Conservation (phyloP, 2,329 filamentous ascomycete genomes). For the Aspergillus arachidicola region DNA sequence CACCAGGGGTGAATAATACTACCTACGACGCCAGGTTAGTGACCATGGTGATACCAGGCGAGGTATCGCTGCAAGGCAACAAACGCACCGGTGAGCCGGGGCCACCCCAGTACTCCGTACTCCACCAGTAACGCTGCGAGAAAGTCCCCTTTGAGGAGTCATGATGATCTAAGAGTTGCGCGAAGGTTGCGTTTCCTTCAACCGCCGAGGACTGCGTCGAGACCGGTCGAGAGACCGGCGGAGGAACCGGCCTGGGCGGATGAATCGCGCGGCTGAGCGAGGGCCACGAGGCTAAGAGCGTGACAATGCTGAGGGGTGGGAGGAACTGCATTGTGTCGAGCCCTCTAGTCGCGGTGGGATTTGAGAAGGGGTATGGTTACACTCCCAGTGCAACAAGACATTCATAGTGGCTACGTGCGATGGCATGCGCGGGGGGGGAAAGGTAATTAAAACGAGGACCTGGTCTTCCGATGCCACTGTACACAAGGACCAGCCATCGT, state of each 20-base stretch:
- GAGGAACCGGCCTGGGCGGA: not conserved
- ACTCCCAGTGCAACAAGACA: not conserved
- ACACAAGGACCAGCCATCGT: not conserved
- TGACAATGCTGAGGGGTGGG: not conserved
- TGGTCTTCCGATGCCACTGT: not conserved
- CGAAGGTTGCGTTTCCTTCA: constrained; percentile 41
- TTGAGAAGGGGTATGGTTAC: not conserved
- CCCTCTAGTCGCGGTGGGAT: not conserved
- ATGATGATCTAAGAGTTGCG: constrained; percentile 62
- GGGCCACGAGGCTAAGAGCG: not conserved
- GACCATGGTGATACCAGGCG: not conserved
- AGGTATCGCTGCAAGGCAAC: not conserved
- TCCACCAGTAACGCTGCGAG: constrained; percentile 58
- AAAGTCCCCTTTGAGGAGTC: constrained; percentile 60
- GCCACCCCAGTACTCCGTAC: constrained; percentile 55
- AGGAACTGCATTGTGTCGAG: not conserved
- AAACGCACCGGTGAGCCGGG: constrained; percentile 55
- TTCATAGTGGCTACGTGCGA: not conserved
- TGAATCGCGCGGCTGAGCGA: not conserved
- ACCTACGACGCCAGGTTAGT: constrained; percentile 33
- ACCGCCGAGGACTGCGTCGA: not conserved
- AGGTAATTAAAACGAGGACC: not conserved
- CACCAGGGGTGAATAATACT: constrained; percentile 57
- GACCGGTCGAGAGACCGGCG: not conserved
- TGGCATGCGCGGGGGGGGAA: not conserved